These are phyloP conservation scores for Chenopodium album DNA, from an alignment of 148 eudicot species.

Conservation along the genomic window DNA sequence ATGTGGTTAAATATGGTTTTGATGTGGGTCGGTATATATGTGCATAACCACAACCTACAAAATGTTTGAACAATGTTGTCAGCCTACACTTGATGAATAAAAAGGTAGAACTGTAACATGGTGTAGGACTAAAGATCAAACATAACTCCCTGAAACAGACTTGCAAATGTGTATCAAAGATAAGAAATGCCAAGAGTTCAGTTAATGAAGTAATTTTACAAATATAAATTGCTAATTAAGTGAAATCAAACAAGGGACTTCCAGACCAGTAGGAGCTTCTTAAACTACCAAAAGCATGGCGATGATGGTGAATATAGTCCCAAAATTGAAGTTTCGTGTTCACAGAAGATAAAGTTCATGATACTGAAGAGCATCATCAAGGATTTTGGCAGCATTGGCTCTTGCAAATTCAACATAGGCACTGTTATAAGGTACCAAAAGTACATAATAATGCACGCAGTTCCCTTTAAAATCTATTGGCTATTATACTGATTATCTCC, in stretches of 20 bases:
- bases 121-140: background rate
- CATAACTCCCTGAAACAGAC: background rate
- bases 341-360: background rate
- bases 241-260: background rate
- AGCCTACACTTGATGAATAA: background rate
- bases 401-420: background rate
- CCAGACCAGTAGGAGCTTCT: background rate
- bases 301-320: background rate
- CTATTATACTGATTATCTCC: background rate
- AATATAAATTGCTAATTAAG: background rate
- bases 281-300: background rate
- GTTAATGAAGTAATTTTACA: background rate
- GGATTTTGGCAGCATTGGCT: background rate
- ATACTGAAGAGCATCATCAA: background rate
- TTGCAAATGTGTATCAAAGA: background rate
- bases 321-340: background rate
- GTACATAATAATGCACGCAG: background rate
- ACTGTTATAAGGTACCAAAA: background rate
- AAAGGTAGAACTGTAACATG: background rate
- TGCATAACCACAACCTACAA: conserved; percentile 14
- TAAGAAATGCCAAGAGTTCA: background rate
- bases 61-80: background rate
- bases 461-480: background rate
- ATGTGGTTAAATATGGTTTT: background rate
- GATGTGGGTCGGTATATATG: background rate